phyloP scores from a whole-genome alignment of 2,329 filamentous ascomycete species.

The Xylariaceae sp. region DNA sequence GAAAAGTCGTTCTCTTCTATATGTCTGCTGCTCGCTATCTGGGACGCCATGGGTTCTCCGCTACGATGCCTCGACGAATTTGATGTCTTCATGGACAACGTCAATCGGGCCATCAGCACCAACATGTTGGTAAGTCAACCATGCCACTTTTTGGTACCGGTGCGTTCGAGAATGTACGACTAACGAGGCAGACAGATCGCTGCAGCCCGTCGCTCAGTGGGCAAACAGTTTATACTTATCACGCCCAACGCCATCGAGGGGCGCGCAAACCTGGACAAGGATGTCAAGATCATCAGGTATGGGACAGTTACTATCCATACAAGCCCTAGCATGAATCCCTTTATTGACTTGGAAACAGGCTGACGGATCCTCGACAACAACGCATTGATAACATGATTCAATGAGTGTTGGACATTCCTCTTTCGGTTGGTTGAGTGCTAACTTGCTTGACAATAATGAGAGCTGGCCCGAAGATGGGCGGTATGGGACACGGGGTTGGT shows the following conservation, averaged over 20 bases:
- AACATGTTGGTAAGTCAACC: constrained; percentile 74
- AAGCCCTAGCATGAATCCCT: neutral
- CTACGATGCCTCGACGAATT: constrained; percentile 96
- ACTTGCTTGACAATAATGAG: too few species aligned
- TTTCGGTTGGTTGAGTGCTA: neutral
- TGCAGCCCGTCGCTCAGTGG: constrained; percentile 81
- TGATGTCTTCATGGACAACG: constrained; percentile 98
- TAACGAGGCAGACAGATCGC: constrained; percentile 57
- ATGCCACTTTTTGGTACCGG: neutral
- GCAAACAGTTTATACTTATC: constrained; percentile 92
- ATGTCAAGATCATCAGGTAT: constrained; percentile 76
- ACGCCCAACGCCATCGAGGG: constrained; percentile 82
- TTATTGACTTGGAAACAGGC: constrained; percentile 38
- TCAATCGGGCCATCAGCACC: constrained; percentile 90
- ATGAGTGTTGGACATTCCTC: constrained; percentile 9
- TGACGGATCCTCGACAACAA: constrained; percentile 59
- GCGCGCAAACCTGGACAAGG: constrained; percentile 55
- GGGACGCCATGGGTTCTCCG: constrained; percentile 97
- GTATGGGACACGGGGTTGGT: too few species aligned
- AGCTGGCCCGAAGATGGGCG: too few species aligned
- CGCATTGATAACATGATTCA: constrained; percentile 37
- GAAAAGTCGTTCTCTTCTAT: constrained; percentile 98
- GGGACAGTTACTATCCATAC: neutral
- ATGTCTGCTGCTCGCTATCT: constrained; percentile 85
- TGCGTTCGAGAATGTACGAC: constrained; percentile 9